Evolutionary conservation across 352 stramenopile genomes (phyloP).

Genomic region (Blastocystis sp.): DNA sequence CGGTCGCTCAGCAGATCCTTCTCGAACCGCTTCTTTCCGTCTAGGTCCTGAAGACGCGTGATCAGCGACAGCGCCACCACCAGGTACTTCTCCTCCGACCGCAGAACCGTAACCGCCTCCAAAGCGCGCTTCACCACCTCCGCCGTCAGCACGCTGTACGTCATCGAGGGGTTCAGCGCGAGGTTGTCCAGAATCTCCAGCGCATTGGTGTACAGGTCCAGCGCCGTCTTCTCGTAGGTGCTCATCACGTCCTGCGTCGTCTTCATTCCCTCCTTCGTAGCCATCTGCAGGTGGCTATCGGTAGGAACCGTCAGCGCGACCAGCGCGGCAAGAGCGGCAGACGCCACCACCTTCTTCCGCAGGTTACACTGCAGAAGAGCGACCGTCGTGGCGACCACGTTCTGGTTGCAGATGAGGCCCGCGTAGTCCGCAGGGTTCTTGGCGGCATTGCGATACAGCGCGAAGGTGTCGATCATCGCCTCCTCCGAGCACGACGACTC

Average conservation of each 20-base stretch:
- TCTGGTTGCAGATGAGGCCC: conserved; percentile 1
- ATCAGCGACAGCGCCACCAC: conserved; percentile 38
- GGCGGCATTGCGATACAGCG: conserved; percentile 11
- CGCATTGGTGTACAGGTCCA: neutral
- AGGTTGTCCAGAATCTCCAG: conserved; percentile 43
- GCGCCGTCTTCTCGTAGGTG: neutral
- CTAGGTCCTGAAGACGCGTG: neutral
- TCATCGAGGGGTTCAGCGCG: neutral
- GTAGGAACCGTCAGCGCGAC: neutral
- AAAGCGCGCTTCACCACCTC: neutral
- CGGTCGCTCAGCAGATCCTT: conserved; percentile 1
- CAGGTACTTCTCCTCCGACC: conserved; percentile 10
- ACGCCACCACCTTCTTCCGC: neutral
- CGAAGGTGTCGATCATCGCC: conserved; percentile 9
- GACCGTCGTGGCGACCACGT: conserved; percentile 7
- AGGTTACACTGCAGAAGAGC: neutral
- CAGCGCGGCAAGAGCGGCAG: neutral
- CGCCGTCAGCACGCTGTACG: neutral
- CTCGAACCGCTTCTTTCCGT: neutral
- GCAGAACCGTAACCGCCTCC: conserved; percentile 8
- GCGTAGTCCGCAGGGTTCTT: conserved; percentile 26
- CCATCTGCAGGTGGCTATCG: conserved; percentile 35
- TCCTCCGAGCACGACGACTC: neutral
- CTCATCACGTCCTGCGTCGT: neutral
- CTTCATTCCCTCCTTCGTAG: neutral